These are phyloP conservation scores for Ascochyta rabiei DNA, from an alignment of 2,329 filamentous ascomycete genomes.

Conservation along the genomic window DNA sequence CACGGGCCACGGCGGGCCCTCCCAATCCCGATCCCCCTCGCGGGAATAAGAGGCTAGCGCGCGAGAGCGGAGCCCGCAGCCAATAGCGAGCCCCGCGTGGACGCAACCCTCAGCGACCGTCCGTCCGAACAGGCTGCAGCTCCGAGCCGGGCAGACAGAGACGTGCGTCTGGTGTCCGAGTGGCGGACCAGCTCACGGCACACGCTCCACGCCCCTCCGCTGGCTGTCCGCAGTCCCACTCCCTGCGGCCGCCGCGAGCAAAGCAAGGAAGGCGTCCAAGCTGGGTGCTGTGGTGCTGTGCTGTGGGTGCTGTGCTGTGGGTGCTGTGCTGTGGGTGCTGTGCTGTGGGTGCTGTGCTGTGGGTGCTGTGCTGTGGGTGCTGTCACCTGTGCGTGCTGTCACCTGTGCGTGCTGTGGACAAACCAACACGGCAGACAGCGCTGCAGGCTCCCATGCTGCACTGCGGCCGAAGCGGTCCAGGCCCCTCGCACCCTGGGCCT, in stretches of 20 bases:
- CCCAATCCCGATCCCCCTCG: constrained; percentile 1
- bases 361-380: too few species aligned
- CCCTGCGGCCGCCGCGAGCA: constrained; percentile 6
- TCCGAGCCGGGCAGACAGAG: neutral
- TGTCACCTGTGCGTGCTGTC: too few species aligned
- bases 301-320: too few species aligned
- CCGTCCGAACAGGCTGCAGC: constrained; percentile 7
- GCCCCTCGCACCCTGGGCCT: constrained; percentile 4
- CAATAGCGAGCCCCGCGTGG: constrained; percentile 32
- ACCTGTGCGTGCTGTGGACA: neutral
- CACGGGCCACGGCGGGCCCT: constrained; percentile 5
- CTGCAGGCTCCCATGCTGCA: neutral
- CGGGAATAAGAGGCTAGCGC: constrained; percentile 19
- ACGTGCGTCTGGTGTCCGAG: too few species aligned
- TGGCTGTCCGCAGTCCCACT: constrained; percentile 1
- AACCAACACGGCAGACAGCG: constrained; percentile 2
- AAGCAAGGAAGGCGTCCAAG: constrained; percentile 2
- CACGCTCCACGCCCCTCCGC: too few species aligned
- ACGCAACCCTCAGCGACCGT: too few species aligned
- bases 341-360: too few species aligned
- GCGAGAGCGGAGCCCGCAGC: constrained; percentile 24
- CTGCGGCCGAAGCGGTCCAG: constrained; percentile 3
- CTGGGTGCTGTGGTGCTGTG: too few species aligned
- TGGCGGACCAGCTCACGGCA: neutral
- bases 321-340: too few species aligned